phyloP scores from a whole-genome alignment of 371 early-diverging fungal genomes.

The Apophysomyces sp. region DNA sequence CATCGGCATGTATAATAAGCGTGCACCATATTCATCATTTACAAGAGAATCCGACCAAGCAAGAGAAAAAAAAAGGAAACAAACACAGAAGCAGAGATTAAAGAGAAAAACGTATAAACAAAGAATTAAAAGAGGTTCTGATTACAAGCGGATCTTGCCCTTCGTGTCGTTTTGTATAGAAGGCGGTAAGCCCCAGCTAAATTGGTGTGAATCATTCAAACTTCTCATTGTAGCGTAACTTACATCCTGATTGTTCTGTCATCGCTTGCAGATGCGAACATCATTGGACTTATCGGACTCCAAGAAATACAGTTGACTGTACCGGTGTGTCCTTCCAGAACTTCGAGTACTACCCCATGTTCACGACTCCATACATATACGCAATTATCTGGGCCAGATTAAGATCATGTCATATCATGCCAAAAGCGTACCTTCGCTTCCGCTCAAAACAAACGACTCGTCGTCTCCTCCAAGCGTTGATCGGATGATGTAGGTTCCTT shows the following conservation, averaged over 20 bases:
- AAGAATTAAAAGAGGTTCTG: not conserved
- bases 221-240: conserved; percentile 21
- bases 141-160: not conserved
- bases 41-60: not conserved
- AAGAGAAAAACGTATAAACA: not conserved
- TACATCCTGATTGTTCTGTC: conserved; percentile 92
- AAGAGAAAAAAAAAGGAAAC: not conserved
- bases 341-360: conserved; percentile 70
- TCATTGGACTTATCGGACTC: conserved; percentile 65
- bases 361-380: conserved; percentile 93
- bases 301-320: conserved; percentile 87
- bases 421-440: conserved; percentile 76
- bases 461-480: conserved; percentile 90
- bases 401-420: not conserved
- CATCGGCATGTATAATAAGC: no score
- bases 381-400: conserved; percentile 53
- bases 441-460: conserved; percentile 82
- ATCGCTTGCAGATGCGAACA: conserved; percentile 93
- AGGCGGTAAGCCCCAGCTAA: not conserved
- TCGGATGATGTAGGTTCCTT: conserved; percentile 86
- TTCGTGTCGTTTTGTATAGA: not conserved
- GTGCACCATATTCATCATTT: no score
- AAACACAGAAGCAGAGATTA: not conserved
- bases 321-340: conserved; percentile 78
- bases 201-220: not conserved